These are phyloP conservation scores for Lachnellula willkommii DNA, from an alignment of 2,329 filamentous ascomycete genomes.

Conservation along the genomic window DNA sequence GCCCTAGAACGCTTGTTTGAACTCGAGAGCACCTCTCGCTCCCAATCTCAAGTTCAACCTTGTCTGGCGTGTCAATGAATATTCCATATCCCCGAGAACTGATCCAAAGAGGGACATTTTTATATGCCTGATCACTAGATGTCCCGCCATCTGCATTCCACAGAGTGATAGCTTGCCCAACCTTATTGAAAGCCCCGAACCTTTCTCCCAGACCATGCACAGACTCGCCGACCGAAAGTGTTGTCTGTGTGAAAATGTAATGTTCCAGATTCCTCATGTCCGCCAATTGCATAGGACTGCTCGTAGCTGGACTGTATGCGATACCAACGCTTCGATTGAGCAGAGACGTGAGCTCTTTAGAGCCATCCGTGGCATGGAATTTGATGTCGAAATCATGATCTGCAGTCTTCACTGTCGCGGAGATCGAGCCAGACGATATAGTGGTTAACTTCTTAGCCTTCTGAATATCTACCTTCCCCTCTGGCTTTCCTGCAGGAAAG, in stretches of 20 bases:
- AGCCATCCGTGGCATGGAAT: slow-evolving; percentile 47
- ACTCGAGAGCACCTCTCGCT: slow-evolving; percentile 67
- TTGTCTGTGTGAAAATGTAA: slow-evolving; percentile 53
- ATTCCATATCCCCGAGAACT: slow-evolving; percentile 71
- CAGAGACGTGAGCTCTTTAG: slow-evolving; percentile 49
- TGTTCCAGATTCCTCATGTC: slow-evolving; percentile 50
- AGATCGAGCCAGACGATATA: slow-evolving; percentile 46
- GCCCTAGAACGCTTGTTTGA: slow-evolving; percentile 63
- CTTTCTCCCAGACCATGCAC: slow-evolving; percentile 71
- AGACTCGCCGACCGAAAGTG: slow-evolving; percentile 54
- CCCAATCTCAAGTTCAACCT: slow-evolving; percentile 67
- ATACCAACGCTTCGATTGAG: slow-evolving; percentile 51
- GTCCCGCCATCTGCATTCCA: slow-evolving; percentile 63
- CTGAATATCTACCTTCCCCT: slow-evolving; percentile 35
- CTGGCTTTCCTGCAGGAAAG: slow-evolving; percentile 47
- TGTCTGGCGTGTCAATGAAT: slow-evolving; percentile 66
- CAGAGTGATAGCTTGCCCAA: slow-evolving; percentile 63
- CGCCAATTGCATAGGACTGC: slow-evolving; percentile 46
- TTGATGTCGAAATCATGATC: slow-evolving; percentile 50
- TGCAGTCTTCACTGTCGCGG: slow-evolving; percentile 45
- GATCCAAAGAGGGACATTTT: slow-evolving; percentile 66
- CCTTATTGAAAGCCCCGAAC: slow-evolving; percentile 71
- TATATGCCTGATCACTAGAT: slow-evolving; percentile 65
- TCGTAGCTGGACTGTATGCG: slow-evolving; percentile 50
- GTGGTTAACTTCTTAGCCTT: slow-evolving; percentile 43